Evolutionary conservation across 495 filamentous ascomycete genomes (phyloP), one percentile per base, ranked within the genome.

Genomic region (Neurospora tetrasperma): DNA sequence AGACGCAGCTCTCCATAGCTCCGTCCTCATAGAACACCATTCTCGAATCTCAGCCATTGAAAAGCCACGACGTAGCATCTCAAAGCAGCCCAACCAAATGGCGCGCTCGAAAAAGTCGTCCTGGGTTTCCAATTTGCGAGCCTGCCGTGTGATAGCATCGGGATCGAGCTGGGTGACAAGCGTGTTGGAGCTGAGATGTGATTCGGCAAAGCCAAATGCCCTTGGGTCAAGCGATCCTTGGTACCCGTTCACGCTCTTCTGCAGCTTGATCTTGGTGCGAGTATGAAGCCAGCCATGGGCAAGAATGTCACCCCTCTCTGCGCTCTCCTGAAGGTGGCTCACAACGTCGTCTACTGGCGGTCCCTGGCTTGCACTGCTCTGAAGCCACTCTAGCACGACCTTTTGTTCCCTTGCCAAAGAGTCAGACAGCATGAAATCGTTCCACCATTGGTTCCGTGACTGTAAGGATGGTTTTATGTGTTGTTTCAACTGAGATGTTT

Each of bases 111-210:
- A 94, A 74, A 89, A 93, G 70, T 92, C 88, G 77, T 99, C 96
- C 75, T 93, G 88, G 62, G 86, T 87, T 77, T 95, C 90, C 39
- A 98, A 81, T 44, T 83, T 86, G 42, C 90, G 88, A 40, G 85
- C 85, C 81, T 98, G 94, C 69, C 96, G 89, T 44, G 89, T 89
- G 16, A 90, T 85, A 7, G 94, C 93, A 86, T 99, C 96, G 6
- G 96, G 96, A 74, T 99, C 96, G 35, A 99, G 85, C 77, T 97
- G 92, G n/a, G 93, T 96, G 62, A 98, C 86, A 5, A 97, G 77
- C 6, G 88, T 79, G 43, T 89, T 86, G 46, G 89, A 89, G 39
- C 89, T 88, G 4, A 86, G 79, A 71, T 89, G 85, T 42, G 86
- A 85, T 71, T 86, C 84, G 44, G 87, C 83, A 38, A 90, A 84